phyloP scores from a whole-genome alignment of 1,284 basidiomycete species.

The Coniferiporia sulphurascens region DNA sequence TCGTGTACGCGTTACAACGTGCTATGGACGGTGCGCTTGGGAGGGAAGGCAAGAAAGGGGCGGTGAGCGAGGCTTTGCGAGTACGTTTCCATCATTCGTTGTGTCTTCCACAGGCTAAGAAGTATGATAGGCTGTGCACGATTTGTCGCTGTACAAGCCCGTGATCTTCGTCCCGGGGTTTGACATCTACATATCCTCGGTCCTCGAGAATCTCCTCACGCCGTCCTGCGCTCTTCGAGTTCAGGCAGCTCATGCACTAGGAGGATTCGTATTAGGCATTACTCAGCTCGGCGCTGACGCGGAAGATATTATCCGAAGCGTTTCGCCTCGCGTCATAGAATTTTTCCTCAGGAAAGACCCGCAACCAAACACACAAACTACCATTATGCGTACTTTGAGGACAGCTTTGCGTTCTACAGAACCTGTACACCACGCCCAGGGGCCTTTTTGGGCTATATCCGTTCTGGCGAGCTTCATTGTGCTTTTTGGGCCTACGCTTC shows the following conservation, averaged over 20 bases:
- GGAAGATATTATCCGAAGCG: neutral
- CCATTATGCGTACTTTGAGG: slow-evolving; percentile 58
- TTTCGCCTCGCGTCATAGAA: slow-evolving; percentile 11
- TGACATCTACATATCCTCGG: slow-evolving; percentile 49
- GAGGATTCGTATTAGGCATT: slow-evolving; percentile 55
- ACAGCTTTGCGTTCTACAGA: slow-evolving; percentile 51
- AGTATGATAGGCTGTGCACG: slow-evolving; percentile 57
- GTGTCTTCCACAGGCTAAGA: slow-evolving; percentile 14
- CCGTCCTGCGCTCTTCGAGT: slow-evolving; percentile 55
- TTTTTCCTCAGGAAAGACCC: slow-evolving; percentile 11
- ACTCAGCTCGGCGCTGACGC: slow-evolving; percentile 15
- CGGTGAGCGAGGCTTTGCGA: slow-evolving; percentile 68
- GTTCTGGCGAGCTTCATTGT: slow-evolving; percentile 59
- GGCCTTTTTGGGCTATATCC: slow-evolving; percentile 68
- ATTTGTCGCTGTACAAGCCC: slow-evolving; percentile 58
- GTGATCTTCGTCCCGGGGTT: slow-evolving; percentile 61
- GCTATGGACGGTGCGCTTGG: slow-evolving; percentile 80
- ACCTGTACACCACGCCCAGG: slow-evolving; percentile 56
- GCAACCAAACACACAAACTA: slow-evolving; percentile 28
- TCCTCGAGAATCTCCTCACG: slow-evolving; percentile 59
- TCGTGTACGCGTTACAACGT: slow-evolving; percentile 62
- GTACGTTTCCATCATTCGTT: slow-evolving; percentile 31
- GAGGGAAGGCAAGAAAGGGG: slow-evolving; percentile 80
- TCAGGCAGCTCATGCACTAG: slow-evolving; percentile 68
- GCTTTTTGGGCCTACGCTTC: slow-evolving; percentile 52